Percentiles rank a stretch among this genome's conserved stretches.
phyloP scores from a whole-genome alignment of 1,284 basidiomycete genomes.

The Uromyces viciae-fabae region DNA sequence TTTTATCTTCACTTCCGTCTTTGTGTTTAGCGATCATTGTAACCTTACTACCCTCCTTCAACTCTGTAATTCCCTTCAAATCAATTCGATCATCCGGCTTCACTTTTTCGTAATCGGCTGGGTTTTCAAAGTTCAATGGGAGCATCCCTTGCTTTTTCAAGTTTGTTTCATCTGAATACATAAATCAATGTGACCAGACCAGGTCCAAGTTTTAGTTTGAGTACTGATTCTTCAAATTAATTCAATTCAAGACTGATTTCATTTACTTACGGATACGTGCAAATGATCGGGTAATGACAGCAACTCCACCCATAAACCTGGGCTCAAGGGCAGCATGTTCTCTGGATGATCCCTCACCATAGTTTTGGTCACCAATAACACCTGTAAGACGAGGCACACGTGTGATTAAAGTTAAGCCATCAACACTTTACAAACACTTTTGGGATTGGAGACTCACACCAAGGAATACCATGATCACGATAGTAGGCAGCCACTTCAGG shows the following conservation, averaged over 20 bases:
- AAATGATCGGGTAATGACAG: slow-evolving; percentile 37
- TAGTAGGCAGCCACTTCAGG: slow-evolving; percentile 81
- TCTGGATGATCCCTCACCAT: slow-evolving; percentile 95
- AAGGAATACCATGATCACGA: slow-evolving; percentile 82
- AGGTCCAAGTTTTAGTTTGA: too few species aligned
- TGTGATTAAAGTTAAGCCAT: background rate
- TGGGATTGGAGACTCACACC: slow-evolving; percentile 66
- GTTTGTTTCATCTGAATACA: slow-evolving; percentile 62
- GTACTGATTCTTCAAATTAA: too few species aligned
- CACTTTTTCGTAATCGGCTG: slow-evolving; percentile 85
- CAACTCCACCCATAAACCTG: slow-evolving; percentile 32
- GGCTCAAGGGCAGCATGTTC: slow-evolving; percentile 44
- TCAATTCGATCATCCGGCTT: slow-evolving; percentile 75
- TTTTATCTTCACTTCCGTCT: slow-evolving; percentile 68
- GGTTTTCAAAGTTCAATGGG: slow-evolving; percentile 79
- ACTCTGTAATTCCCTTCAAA: slow-evolving; percentile 75
- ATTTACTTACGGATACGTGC: slow-evolving; percentile 43
- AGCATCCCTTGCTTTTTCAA: slow-evolving; percentile 97
- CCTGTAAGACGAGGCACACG: background rate
- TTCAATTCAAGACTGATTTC: slow-evolving; percentile 78
- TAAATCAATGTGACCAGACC: slow-evolving; percentile 68
- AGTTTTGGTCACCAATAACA: slow-evolving; percentile 74
- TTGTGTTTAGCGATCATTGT: slow-evolving; percentile 73
- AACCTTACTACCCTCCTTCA: slow-evolving; percentile 82
- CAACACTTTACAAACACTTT: background rate